These are phyloP conservation scores for Trichoderma koningii DNA, from an alignment of 2,329 filamentous ascomycete species.

Conservation along the genomic window DNA sequence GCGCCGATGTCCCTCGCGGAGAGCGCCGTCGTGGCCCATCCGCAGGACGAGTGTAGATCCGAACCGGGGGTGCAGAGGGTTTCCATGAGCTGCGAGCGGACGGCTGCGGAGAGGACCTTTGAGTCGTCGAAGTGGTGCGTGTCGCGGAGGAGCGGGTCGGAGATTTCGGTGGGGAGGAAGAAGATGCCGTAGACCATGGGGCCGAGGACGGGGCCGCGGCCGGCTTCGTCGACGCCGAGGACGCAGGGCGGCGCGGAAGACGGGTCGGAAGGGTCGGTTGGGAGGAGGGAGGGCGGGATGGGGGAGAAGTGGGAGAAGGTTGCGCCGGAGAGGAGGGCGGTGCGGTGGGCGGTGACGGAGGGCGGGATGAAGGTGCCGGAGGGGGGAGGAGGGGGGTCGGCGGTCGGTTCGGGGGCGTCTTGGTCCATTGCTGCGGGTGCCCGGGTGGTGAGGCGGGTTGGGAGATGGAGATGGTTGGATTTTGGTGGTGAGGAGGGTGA, in stretches of 20 bases:
- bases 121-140: conserved; percentile 92
- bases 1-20: conserved; percentile 82
- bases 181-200: conserved; percentile 73
- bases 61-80: conserved; percentile 66
- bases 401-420: conserved; percentile 8
- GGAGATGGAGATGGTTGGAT: background rate
- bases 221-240: conserved; percentile 91
- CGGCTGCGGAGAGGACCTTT: conserved; percentile 81
- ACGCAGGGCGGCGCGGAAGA: conserved; percentile 57
- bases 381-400: background rate
- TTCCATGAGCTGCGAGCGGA: conserved; percentile 70
- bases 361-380: conserved; percentile 63
- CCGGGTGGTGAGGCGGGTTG: background rate
- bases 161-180: conserved; percentile 71
- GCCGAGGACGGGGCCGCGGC: conserved; percentile 88
- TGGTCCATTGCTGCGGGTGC: conserved; percentile 11
- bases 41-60: conserved; percentile 59
- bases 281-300: conserved; percentile 62
- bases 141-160: conserved; percentile 72
- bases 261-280: conserved; percentile 42
- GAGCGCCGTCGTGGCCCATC: conserved; percentile 80
- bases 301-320: conserved; percentile 74
- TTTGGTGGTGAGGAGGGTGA: background rate
- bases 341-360: conserved; percentile 66
- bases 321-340: conserved; percentile 61